phyloP scores from a whole-genome alignment of 1,139 yeast genomes.

The Taphrina sp. region DNA sequence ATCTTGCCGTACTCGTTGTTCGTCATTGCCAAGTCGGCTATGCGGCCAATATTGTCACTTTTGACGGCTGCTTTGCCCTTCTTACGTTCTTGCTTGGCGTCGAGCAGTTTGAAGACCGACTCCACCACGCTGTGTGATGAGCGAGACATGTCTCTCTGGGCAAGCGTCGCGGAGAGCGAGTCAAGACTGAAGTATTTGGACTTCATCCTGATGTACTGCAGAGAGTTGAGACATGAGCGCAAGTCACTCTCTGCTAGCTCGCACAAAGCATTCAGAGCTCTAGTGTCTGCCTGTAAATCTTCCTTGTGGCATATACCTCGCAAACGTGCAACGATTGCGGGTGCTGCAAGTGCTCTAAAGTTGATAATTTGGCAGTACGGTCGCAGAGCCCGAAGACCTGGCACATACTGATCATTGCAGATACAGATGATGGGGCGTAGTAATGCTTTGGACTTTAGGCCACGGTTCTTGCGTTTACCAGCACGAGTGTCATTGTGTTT shows the following conservation, averaged over 20 bases:
- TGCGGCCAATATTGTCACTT: conserved; percentile 47
- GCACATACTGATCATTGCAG: conserved; percentile 80
- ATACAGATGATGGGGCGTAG: conserved; percentile 86
- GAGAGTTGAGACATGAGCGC: conserved; percentile 76
- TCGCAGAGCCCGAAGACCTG: conserved; percentile 69
- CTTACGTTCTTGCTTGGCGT: conserved; percentile 27
- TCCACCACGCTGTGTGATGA: conserved; percentile 30
- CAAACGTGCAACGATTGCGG: conserved; percentile 52
- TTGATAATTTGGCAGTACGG: conserved; percentile 68
- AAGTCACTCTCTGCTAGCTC: conserved; percentile 78
- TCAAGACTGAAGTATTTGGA: conserved; percentile 15
- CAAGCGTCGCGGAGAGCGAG: conserved; percentile 25
- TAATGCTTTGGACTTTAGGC: conserved; percentile 53
- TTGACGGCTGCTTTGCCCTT: conserved; percentile 6
- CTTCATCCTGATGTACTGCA: conserved; percentile 50
- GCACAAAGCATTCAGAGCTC: conserved; percentile 57
- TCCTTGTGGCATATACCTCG: conserved; percentile 55
- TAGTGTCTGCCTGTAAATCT: conserved; percentile 45
- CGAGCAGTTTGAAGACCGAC: conserved; percentile 19
- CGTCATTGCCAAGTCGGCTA: conserved; percentile 52
- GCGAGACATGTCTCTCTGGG: conserved; percentile 34
- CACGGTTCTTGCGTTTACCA: conserved; percentile 41
- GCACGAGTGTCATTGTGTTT: conserved; percentile 32
- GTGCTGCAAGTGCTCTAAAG: conserved; percentile 60
- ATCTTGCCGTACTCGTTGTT: conserved; percentile 56